Conservation (phyloP, 495 filamentous ascomycete species). For the Amniculicola lignicola region DNA sequence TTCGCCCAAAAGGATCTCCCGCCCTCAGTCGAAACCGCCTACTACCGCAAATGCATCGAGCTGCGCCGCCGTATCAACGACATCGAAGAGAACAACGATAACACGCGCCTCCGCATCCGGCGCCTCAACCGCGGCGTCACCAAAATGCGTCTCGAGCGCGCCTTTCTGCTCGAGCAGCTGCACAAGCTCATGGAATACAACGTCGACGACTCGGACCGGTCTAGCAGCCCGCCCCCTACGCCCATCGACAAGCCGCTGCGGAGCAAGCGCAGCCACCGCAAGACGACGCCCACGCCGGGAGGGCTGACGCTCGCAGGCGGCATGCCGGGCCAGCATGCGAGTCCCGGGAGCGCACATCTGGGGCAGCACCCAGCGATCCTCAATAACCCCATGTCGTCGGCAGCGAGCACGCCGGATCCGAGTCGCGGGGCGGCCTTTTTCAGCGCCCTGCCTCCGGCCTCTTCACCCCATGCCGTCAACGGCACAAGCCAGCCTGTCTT, state of each 20-base stretch:
- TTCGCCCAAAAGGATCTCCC: constrained; percentile 53
- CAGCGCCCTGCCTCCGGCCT: constrained; percentile 8
- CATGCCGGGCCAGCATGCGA: constrained; percentile 15
- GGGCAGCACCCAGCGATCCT: constrained; percentile 17
- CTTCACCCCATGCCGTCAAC: constrained; percentile 28
- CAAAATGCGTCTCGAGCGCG: constrained; percentile 87
- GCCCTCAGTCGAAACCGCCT: constrained; percentile 91
- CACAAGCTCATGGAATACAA: constrained; percentile 80
- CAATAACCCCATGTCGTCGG: constrained; percentile 29
- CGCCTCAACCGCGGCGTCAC: constrained; percentile 78
- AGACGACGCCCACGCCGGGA: constrained; percentile 27
- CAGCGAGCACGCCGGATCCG: constrained; percentile 32
- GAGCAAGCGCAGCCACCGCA: constrained; percentile 67
- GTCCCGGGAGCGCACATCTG: constrained; percentile 10
- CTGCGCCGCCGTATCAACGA: constrained; percentile 87
- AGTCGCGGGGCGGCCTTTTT: constrained; percentile 23
- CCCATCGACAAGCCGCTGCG: constrained; percentile 74
- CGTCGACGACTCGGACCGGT: constrained; percentile 70
- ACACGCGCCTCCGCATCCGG: constrained; percentile 69
- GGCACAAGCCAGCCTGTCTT: constrained; percentile 18
- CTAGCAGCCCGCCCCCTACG: constrained; percentile 67
- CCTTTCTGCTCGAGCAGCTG: constrained; percentile 84
- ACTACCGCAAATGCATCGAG: constrained; percentile 94
- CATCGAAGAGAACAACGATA: constrained; percentile 83
- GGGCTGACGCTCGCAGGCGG: constrained; percentile 3